Evolutionary conservation across 73 alveolate species (phyloP).

Genomic region (Paramecium biaurelia): DNA sequence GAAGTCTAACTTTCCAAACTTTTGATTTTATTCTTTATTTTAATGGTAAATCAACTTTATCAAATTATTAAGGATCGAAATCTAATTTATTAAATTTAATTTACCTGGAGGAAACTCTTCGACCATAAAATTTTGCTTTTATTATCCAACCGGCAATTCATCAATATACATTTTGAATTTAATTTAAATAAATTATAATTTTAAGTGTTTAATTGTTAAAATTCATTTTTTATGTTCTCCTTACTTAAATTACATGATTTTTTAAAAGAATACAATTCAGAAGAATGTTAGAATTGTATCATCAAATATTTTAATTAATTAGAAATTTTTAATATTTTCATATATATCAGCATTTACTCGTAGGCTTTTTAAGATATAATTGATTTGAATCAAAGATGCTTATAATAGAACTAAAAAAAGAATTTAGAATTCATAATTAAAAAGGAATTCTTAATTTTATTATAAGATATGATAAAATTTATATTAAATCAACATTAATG

Average conservation of each 20-base stretch:
- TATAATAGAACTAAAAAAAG: not conserved
- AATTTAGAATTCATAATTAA: not conserved
- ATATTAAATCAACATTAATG: not conserved
- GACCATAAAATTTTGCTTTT: not conserved
- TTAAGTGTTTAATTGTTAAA: not conserved
- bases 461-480: not conserved
- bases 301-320: no score
- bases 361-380: not conserved
- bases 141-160: slow-evolving; percentile 43
- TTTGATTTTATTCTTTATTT: not conserved
- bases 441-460: not conserved
- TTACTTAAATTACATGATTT: not conserved
- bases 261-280: no score
- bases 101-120: slow-evolving; percentile 40
- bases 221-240: not conserved
- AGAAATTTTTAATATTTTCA: not conserved
- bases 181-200: not conserved
- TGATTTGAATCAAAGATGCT: not conserved
- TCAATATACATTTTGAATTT: not conserved
- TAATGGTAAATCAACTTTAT: not conserved
- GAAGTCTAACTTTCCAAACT: not conserved
- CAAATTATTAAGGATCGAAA: not conserved
- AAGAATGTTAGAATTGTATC: no score
- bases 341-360: no score
- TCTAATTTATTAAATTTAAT: not conserved